Evolutionary conservation across 208 protist genomes (phyloP).

Genomic region (Acanthamoeba triangularis): DNA sequence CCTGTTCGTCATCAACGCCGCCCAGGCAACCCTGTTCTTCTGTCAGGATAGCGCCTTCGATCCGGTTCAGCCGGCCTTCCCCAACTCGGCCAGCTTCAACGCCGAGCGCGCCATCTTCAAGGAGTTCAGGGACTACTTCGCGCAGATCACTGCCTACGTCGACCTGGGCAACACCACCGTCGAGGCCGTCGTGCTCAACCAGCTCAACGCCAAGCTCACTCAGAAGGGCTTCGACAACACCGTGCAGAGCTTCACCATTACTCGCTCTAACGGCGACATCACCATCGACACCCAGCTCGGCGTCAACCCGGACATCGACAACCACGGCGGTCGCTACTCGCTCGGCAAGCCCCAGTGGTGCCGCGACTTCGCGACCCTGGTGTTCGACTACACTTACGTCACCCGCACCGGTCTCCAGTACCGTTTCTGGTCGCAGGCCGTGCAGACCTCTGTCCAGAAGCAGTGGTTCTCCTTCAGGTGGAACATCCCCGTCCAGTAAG

Average conservation of each 20-base stretch:
- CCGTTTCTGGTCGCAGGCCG: neutral
- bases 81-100: neutral
- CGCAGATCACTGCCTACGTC: neutral
- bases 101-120: neutral
- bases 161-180: slow-evolving; percentile 5
- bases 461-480: slow-evolving; percentile 3
- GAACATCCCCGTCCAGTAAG: slow-evolving; percentile 15
- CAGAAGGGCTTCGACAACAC: neutral
- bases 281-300: neutral
- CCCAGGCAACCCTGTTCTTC: neutral
- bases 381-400: slow-evolving; percentile 23
- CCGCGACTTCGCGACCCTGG: neutral
- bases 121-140: slow-evolving; percentile 16
- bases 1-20: slow-evolving; percentile 1
- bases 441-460: neutral
- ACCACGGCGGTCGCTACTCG: slow-evolving; percentile 20
- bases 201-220: slow-evolving; percentile 4
- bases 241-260: neutral
- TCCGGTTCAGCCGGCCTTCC: neutral
- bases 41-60: neutral
- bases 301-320: slow-evolving; percentile 7
- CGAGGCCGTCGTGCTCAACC: neutral
- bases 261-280: slow-evolving; percentile 18
- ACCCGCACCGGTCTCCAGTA: neutral
- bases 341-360: neutral